Evolutionary conservation across 1,284 basidiomycete species (phyloP).

Genomic region (Cutaneotrichosporon cyanovorans): DNA sequence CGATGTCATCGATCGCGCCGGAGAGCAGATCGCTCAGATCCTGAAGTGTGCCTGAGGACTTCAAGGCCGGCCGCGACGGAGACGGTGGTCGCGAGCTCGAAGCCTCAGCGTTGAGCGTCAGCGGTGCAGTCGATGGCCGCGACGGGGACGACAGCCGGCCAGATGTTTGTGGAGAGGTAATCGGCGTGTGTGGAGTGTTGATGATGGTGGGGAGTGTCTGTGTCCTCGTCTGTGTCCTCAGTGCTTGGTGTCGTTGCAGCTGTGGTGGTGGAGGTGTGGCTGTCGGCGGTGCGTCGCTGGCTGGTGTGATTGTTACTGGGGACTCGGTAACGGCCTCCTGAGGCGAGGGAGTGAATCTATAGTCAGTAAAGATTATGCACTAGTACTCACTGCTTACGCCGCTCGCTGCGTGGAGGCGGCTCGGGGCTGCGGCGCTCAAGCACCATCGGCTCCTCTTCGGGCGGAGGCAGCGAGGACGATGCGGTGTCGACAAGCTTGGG

Average conservation of each 20-base stretch:
- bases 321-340: background rate
- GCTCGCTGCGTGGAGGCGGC: slow-evolving; percentile 36
- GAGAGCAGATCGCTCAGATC: slow-evolving; percentile 42
- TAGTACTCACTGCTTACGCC: slow-evolving; percentile 30
- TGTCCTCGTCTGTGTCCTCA: no score
- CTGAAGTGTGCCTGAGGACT: slow-evolving; percentile 24
- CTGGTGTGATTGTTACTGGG: background rate
- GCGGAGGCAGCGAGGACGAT: background rate
- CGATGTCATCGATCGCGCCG: slow-evolving; percentile 44
- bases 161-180: slow-evolving; percentile 5
- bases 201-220: slow-evolving; percentile 24
- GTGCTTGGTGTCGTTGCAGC: background rate
- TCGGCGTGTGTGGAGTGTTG: slow-evolving; percentile 23
- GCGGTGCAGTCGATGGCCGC: slow-evolving; percentile 1
- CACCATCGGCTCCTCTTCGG: background rate
- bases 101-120: background rate
- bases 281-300: background rate
- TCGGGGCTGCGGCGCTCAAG: slow-evolving; percentile 19
- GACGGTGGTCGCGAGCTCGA: background rate
- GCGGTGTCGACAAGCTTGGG: background rate
- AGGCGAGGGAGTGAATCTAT: background rate
- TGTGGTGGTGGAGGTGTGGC: background rate
- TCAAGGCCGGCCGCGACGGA: background rate
- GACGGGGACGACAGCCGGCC: slow-evolving; percentile 2
- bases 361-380: background rate